Base-by-base conservation (phyloP, 177 flowering plant genomes). In the Vitis hybrid region DNA sequence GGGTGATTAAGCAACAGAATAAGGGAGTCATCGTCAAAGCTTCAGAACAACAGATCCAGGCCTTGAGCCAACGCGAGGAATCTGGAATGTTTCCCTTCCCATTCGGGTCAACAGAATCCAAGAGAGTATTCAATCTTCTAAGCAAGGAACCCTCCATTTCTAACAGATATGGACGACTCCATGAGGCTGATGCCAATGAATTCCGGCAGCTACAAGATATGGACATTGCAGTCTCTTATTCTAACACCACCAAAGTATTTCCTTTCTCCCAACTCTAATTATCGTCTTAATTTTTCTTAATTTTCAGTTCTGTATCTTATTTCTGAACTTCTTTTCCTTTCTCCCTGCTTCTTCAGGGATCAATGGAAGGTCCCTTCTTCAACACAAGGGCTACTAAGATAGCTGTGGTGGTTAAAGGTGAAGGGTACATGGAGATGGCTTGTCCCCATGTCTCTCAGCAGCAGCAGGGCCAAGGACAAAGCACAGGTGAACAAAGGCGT, bases 341-440 rank as follows among this genome's bases (percentile, higher is more conserved):
- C 29, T 26, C 29, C 29, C 29, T 12, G 29, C 33, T 51, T 62
- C 10, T 45, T 16, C 16, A 88, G 86, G 89, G 89, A 12, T 68
- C 77, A 0, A 87, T 88, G 92, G 12, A 60, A 2, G 81, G 68
- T 8, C 90, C 84, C 16, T 71, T 22, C 16, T 88, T 65, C 78
- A 82, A 84, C 76, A 77, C 92, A 5, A 74, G 60, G 72, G 70
- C 89, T 3, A 83, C 84, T 0, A 78, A 77, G 77, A 71, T 88
- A 1, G 50, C 74, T 0, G 18, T 85, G 9, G 82, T 88, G 21
- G 22, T 72, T 0, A 71, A 75, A 0, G 87, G 88, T 0, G 71
- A 80, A 33, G 92, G 92, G 2, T 67, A 60, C 67, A 70, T 81
- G 13, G 85, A 88, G 68, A 85, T 88, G 86, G 87, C 85, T 0